Base-by-base conservation (phyloP, 2,329 filamentous ascomycete genomes). In the Chalaropsis thielavioides region DNA sequence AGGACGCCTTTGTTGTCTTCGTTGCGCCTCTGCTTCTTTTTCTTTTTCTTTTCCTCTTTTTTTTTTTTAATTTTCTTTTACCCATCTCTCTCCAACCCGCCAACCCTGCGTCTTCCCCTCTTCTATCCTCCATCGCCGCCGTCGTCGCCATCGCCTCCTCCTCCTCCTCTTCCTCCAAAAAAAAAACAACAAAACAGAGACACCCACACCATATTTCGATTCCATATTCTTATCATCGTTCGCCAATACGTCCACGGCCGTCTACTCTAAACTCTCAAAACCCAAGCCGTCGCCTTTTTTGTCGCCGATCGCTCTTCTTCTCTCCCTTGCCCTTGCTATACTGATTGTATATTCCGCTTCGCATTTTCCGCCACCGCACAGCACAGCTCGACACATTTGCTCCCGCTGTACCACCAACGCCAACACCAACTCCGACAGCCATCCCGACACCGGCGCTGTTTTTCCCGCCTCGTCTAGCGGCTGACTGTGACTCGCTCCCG, bases 261-360 rank as follows among this genome's bases (percentile, higher is more conserved):
- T 22, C 41, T 41, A 22, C 59, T 61, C 70, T 69, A 67, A 71
- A 71, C 69, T 24, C 68, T 71, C 69, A 71, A 69, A 31, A 31
- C 2, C 2, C 2, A 31, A 31, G 31, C 31, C 31, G 31, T 31
- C 31, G 31, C 31, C n/a, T n/a, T 31, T 6, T 31, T 2, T 31
- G 31, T 31, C 31, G 31, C 6, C 6, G 31, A 3, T 31, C 31
- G 2, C 31, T 31, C 31, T 31, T 31, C 31, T 31, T 31, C 31
- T 31, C 67, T 68, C 66, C 68, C 69, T 15, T 7, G 8, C 40
- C 17, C 17, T n/a, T 43, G 13, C 5, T 43, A 6, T n/a, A 11
- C 41, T 43, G 41, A 43, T 13, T 43, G 15, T 13, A 43, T 43
- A 2, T 31, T 31, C 31, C 31, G 31, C 6, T 6, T 43, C 41